Evolutionary conservation across 2,329 filamentous ascomycete genomes (phyloP).

Genomic region (Calonectria hongkongensis): DNA sequence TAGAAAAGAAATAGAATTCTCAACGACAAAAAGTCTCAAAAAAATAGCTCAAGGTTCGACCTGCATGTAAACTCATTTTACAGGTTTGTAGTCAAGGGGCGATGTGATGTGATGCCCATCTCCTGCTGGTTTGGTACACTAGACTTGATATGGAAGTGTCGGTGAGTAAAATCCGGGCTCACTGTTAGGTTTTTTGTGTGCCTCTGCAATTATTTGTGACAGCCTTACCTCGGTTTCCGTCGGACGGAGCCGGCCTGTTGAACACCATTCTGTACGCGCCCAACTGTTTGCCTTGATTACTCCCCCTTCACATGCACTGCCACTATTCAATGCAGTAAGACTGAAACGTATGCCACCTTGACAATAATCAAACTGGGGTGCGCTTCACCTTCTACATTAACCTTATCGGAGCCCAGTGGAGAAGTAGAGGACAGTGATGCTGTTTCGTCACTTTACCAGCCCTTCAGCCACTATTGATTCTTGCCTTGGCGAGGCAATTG

Average conservation of each 20-base stretch:
- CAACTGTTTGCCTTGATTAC: not conserved
- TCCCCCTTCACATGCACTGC: not conserved
- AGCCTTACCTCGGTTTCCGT: not conserved
- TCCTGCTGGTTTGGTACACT: not conserved
- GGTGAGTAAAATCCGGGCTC: not conserved
- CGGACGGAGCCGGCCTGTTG: not conserved
- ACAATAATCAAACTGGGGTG: too few species aligned
- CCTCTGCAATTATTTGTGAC: not conserved
- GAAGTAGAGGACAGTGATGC: too few species aligned
- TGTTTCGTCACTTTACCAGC: not conserved
- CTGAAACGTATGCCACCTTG: not conserved
- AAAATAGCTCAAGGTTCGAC: too few species aligned
- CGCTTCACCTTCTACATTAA: not conserved
- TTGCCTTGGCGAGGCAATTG: not conserved
- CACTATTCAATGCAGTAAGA: not conserved
- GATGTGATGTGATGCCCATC: too few species aligned
- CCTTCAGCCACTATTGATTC: not conserved
- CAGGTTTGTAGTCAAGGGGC: not conserved
- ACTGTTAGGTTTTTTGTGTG: not conserved
- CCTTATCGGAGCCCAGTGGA: not conserved
- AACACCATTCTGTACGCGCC: not conserved
- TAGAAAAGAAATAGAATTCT: too few species aligned
- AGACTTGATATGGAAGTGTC: not conserved
- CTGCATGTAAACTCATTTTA: not conserved
- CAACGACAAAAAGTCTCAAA: too few species aligned